Evolutionary conservation across 1,139 yeast genomes (phyloP).

Genomic region (Diutina pseudorugosa): DNA sequence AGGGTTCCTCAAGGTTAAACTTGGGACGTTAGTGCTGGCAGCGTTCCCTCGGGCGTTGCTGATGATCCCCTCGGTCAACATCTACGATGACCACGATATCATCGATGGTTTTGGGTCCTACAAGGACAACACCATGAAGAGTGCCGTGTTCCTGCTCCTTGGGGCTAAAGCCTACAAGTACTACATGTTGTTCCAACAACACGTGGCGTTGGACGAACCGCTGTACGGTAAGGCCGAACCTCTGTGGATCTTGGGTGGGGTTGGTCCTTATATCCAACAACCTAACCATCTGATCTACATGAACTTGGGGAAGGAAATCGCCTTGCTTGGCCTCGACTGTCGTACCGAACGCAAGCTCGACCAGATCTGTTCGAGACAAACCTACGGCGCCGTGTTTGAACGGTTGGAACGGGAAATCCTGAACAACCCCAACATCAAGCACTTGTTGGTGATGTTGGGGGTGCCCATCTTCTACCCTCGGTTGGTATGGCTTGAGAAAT

Average conservation of each 20-base stretch:
- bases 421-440: constrained; percentile 46
- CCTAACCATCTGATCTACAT: constrained; percentile 56
- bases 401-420: constrained; percentile 45
- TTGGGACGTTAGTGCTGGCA: constrained; percentile 51
- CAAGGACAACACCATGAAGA: constrained; percentile 58
- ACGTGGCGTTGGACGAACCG: constrained; percentile 38
- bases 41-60: constrained; percentile 68
- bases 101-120: constrained; percentile 95
- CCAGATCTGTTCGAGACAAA: constrained; percentile 39
- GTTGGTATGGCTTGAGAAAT: constrained; percentile 74
- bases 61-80: constrained; percentile 72
- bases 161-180: constrained; percentile 76
- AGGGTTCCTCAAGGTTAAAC: constrained; percentile 71
- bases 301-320: constrained; percentile 62
- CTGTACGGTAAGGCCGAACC: constrained; percentile 27
- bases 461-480: constrained; percentile 94
- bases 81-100: constrained; percentile 86
- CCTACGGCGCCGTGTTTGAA: constrained; percentile 51
- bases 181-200: constrained; percentile 88
- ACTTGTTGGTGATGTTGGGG: constrained; percentile 72
- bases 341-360: constrained; percentile 74
- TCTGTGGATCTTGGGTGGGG: constrained; percentile 38
- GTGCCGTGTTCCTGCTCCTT: constrained; percentile 53
- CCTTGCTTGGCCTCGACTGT: constrained; percentile 75
- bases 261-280: constrained; percentile 60